These are phyloP conservation scores for Ephemerocybe angulata DNA, from an alignment of 768 basidiomycete genomes.

Conservation along the genomic window DNA sequence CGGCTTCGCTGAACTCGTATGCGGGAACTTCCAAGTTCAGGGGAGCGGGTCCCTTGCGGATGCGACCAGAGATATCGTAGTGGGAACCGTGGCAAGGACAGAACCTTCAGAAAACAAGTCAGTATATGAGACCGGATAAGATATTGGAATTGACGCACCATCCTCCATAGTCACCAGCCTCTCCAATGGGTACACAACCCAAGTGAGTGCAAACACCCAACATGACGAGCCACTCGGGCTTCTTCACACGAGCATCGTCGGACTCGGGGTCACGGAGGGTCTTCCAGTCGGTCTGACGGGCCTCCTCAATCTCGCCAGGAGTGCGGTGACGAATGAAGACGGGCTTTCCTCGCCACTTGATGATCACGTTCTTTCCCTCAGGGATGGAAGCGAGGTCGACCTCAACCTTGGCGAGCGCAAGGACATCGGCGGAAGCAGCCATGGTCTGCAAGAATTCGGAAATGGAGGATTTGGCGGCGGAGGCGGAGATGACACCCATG, in stretches of 20 bases:
- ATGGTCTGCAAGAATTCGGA: constrained; percentile 94
- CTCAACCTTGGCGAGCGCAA: constrained; percentile 97
- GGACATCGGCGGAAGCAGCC: constrained; percentile 95
- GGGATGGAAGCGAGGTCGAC: constrained; percentile 87
- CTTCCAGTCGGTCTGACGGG: constrained; percentile 82
- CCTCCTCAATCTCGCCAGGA: constrained; percentile 86
- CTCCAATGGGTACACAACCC: constrained; percentile 98
- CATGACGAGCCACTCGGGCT: constrained; percentile 96
- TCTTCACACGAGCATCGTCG: constrained; percentile 86
- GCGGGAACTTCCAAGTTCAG: constrained; percentile 93
- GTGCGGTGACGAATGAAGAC: constrained; percentile 99
- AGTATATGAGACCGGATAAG: constrained; percentile 3
- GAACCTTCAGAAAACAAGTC: constrained; percentile 51
- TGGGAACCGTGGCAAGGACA: constrained; percentile 99
- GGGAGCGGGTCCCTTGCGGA: constrained; percentile 95
- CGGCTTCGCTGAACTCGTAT: constrained; percentile 84
- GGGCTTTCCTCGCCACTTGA: constrained; percentile 99
- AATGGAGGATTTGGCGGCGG: constrained; percentile 89
- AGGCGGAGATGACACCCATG: constrained; percentile 90
- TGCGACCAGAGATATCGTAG: constrained; percentile 95
- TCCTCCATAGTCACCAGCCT: constrained; percentile 95
- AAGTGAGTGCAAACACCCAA: constrained; percentile 94
- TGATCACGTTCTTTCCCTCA: constrained; percentile 95
- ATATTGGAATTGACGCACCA: constrained; percentile 58
- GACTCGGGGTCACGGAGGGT: constrained; percentile 85